Percentiles rank a stretch among this genome's conserved stretches.
Evolutionary conservation across 495 filamentous ascomycete species (phyloP).

Genomic region (Podospora anserina): DNA sequence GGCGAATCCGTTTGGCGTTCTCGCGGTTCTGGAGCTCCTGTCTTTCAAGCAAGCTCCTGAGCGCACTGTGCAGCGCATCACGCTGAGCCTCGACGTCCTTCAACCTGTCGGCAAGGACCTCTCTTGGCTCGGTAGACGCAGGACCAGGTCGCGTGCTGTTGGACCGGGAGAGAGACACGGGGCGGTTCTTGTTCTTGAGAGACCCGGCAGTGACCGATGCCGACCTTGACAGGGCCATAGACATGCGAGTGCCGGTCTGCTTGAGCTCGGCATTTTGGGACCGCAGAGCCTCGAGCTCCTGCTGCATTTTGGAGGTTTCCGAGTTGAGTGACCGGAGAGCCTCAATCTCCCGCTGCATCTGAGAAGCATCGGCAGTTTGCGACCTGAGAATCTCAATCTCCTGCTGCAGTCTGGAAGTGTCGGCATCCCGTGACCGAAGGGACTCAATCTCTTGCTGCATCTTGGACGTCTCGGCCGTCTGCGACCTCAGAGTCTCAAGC

Average conservation of each 20-base stretch:
- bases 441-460: conserved; percentile 11
- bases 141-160: conserved; percentile 52
- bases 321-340: conserved; percentile 7
- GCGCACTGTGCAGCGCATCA: conserved; percentile 81
- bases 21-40: conserved; percentile 78
- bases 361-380: conserved; percentile 50
- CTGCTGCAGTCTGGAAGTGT: conserved; percentile 74
- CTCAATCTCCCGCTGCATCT: conserved; percentile 10
- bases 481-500: conserved; percentile 62
- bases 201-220: conserved; percentile 41
- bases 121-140: conserved; percentile 54
- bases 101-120: conserved; percentile 74
- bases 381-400: conserved; percentile 67
- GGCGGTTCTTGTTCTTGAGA: conserved; percentile 26
- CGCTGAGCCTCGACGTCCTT: conserved; percentile 92
- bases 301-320: conserved; percentile 61
- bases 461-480: conserved; percentile 46
- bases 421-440: conserved; percentile 30
- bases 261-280: conserved; percentile 56
- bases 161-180: conserved; percentile 54
- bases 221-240: conserved; percentile 40
- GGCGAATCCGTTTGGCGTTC: conserved; percentile 69
- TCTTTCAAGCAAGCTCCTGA: conserved; percentile 82
- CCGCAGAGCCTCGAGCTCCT: conserved; percentile 60
- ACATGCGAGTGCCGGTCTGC: conserved; percentile 25